Percentiles rank a stretch among this genome's conserved stretches.
Conservation (phyloP, 371 early-diverging fungal species). For the Amoeboradix gromovi region DNA sequence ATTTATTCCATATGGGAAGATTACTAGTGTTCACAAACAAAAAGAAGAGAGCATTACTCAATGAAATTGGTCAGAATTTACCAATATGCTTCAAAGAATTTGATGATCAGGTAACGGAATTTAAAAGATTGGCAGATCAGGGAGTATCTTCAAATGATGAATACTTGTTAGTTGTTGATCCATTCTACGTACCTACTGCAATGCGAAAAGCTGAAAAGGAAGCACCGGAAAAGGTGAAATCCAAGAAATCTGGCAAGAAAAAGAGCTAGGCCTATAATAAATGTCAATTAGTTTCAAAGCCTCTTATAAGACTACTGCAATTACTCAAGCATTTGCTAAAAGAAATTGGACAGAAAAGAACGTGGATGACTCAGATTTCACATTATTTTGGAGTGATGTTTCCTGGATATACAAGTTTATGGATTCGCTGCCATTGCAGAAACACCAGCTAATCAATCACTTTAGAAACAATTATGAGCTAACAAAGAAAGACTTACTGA, state of each 20-base stretch:
- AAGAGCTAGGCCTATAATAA: too few species aligned
- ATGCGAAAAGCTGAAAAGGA: neutral
- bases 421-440: constrained; percentile 19
- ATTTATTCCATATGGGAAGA: neutral
- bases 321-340: neutral
- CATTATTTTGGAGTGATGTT: constrained; percentile 25
- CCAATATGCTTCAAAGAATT: neutral
- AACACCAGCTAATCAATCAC: constrained; percentile 23
- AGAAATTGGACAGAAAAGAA: neutral
- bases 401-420: constrained; percentile 27
- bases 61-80: neutral
- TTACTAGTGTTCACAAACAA: neutral
- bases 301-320: neutral
- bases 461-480: constrained; percentile 30
- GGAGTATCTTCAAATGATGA: neutral
- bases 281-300: neutral
- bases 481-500: constrained; percentile 24
- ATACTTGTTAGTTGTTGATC: neutral
- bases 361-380: constrained; percentile 14
- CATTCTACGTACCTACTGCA: neutral
- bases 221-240: neutral
- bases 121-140: neutral
- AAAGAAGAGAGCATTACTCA: neutral
- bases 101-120: neutral
- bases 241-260: neutral